Conservation (phyloP, 805 yeast genomes). For the Debaryomyces prosopidis region DNA sequence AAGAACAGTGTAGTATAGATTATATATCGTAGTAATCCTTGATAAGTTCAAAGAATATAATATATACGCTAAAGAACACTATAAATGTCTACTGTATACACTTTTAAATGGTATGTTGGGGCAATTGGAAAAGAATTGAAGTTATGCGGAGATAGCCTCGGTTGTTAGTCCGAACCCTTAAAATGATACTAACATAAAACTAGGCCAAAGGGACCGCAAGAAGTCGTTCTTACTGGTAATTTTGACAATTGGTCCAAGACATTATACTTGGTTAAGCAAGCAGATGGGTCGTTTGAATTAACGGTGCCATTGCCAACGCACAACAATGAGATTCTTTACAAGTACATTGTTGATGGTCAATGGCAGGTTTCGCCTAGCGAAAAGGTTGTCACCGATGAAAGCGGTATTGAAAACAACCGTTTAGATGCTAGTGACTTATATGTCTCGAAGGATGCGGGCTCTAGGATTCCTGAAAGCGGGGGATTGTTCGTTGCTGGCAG, state of each 20-base stretch:
- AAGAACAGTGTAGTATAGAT: not conserved
- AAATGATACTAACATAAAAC: constrained; percentile 23
- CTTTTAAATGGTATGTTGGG: constrained; percentile 41
- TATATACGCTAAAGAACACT: not conserved
- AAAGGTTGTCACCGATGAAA: constrained; percentile 45
- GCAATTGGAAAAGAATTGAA: not conserved
- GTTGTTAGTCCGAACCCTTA: not conserved
- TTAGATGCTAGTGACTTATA: constrained; percentile 39
- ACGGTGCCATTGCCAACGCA: constrained; percentile 55
- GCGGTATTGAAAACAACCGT: constrained; percentile 55
- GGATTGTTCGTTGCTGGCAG: constrained; percentile 15
- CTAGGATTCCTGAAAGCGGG: constrained; percentile 34
- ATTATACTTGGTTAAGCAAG: constrained; percentile 57
- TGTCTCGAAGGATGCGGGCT: constrained; percentile 11
- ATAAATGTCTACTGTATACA: constrained; percentile 33
- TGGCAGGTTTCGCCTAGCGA: constrained; percentile 51
- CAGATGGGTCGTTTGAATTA: constrained; percentile 60
- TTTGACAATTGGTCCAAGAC: constrained; percentile 67
- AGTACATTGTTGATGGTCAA: constrained; percentile 70
- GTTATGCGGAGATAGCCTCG: not conserved
- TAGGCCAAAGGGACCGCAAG: constrained; percentile 48
- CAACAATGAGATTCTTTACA: constrained; percentile 46
- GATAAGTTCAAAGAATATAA: not conserved
- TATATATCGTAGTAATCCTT: not conserved
- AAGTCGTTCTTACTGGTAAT: constrained; percentile 68